phyloP scores from a whole-genome alignment of 2,329 filamentous ascomycete genomes.

The Phaeosphaeriaceae sp. region DNA sequence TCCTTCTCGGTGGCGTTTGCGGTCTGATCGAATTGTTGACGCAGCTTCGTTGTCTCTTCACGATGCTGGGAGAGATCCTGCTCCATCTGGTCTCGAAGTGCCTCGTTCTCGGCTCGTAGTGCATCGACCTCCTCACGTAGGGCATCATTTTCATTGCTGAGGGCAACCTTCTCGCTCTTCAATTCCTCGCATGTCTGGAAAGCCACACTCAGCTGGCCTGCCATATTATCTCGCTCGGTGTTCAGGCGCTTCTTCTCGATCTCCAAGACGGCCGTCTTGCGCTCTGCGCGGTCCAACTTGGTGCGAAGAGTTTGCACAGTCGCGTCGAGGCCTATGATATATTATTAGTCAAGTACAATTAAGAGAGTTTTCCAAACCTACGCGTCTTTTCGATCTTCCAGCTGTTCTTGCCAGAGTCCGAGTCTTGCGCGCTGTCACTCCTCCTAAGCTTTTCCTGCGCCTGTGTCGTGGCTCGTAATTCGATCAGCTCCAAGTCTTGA shows the following conservation, averaged over 20 bases:
- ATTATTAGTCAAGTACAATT: constrained; percentile 20
- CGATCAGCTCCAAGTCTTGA: constrained; percentile 60
- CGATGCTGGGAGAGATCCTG: constrained; percentile 42
- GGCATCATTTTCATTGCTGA: constrained; percentile 44
- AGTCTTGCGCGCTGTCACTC: constrained; percentile 60
- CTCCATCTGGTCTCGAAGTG: constrained; percentile 41
- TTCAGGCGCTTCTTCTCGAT: constrained; percentile 68
- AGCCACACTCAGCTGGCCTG: constrained; percentile 67
- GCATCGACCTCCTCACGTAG: constrained; percentile 47
- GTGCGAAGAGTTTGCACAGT: constrained; percentile 67
- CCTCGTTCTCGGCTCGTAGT: constrained; percentile 43
- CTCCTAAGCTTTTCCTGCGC: constrained; percentile 50
- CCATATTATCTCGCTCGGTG: constrained; percentile 70
- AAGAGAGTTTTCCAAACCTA: constrained; percentile 48
- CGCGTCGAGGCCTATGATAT: constrained; percentile 61
- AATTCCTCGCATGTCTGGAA: constrained; percentile 63
- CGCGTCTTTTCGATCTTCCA: constrained; percentile 62
- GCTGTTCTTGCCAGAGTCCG: constrained; percentile 48
- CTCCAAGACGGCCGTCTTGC: constrained; percentile 67
- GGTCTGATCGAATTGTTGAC: constrained; percentile 40
- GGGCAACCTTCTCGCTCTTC: constrained; percentile 53
- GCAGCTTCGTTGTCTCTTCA: constrained; percentile 44
- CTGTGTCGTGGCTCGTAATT: constrained; percentile 57
- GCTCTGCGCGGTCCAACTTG: constrained; percentile 68
- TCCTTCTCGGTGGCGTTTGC: constrained; percentile 44